These are phyloP conservation scores for Colletotrichum scovillei DNA, from an alignment of 2,329 filamentous ascomycete genomes.

Conservation along the genomic window DNA sequence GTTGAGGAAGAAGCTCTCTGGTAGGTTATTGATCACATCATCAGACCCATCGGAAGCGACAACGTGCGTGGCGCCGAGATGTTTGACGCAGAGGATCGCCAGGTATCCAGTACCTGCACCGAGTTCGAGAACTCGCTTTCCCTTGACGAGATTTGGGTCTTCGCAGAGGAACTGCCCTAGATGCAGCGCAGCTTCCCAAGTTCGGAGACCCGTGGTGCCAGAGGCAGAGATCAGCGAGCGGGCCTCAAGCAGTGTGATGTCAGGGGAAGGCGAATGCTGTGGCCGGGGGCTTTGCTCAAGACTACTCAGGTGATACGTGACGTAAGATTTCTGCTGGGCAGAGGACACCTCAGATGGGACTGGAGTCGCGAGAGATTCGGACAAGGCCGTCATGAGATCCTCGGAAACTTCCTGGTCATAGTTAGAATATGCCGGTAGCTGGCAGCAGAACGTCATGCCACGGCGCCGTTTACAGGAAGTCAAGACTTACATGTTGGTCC, in stretches of 20 bases:
- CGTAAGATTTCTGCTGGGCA: constrained; percentile 78
- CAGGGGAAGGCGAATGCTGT: constrained; percentile 1
- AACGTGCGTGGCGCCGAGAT: constrained; percentile 68
- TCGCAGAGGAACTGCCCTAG: constrained; percentile 75
- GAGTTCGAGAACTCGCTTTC: constrained; percentile 75
- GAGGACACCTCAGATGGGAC: constrained; percentile 72
- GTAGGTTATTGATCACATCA: constrained; percentile 75
- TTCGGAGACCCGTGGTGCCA: constrained; percentile 81
- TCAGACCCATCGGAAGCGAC: constrained; percentile 81
- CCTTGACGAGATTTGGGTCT: constrained; percentile 56
- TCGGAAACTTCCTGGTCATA: constrained; percentile 81
- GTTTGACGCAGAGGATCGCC: constrained; percentile 78
- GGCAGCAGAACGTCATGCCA: constrained; percentile 4
- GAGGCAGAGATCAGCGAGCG: constrained; percentile 75
- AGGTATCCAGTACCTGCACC: constrained; percentile 83
- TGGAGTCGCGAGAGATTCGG: constrained; percentile 71
- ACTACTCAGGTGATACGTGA: constrained; percentile 73
- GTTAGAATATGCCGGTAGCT: background rate
- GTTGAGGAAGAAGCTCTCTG: constrained; percentile 77
- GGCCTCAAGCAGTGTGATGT: constrained; percentile 76
- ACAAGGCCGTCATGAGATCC: constrained; percentile 77
- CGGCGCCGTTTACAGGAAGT: background rate
- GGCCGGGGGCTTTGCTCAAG: constrained; percentile 37
- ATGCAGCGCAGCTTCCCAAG: constrained; percentile 84
- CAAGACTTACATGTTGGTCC: constrained; percentile 82